phyloP scores from a whole-genome alignment of 176 grass and related monocot species.

The Phragmites australis region DNA sequence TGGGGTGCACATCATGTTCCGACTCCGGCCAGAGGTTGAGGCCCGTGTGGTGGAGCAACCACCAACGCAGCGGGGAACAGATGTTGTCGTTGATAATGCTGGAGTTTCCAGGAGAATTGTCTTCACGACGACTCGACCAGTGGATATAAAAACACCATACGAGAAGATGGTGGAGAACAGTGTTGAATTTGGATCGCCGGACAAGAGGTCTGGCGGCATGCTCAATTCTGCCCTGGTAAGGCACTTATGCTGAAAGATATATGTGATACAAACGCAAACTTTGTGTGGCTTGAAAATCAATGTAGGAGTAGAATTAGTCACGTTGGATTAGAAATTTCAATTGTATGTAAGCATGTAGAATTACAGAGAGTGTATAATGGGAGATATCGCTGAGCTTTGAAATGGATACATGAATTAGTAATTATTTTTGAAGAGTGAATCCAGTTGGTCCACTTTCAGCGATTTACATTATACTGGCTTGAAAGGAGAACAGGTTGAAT shows the following conservation, averaged over 20 bases:
- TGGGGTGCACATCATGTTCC: constrained; percentile 88
- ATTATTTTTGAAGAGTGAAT: neutral
- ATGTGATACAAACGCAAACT: neutral
- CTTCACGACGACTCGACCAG: constrained; percentile 77
- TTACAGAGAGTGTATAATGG: neutral
- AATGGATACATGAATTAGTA: neutral
- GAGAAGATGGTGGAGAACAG: constrained; percentile 98
- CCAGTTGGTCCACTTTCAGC: neutral
- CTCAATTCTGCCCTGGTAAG: constrained; percentile 93
- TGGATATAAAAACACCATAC: constrained; percentile 94
- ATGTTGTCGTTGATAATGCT: constrained; percentile 44
- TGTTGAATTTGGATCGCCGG: constrained; percentile 95
- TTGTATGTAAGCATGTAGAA: constrained; percentile 1
- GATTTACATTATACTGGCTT: neutral
- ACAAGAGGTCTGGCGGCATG: constrained; percentile 83
- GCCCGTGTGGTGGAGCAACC: constrained; percentile 32
- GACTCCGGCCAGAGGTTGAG: constrained; percentile 59
- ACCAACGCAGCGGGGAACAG: constrained; percentile 40
- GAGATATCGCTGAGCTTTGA: constrained; percentile 10
- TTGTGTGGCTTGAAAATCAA: neutral
- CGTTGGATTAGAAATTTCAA: neutral
- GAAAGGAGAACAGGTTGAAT: neutral
- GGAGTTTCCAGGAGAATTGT: constrained; percentile 64
- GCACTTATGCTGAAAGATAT: neutral
- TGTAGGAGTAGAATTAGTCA: neutral